Evolutionary conservation across 371 early-diverging fungal genomes (phyloP).

Genomic region (Mucor indicus): DNA sequence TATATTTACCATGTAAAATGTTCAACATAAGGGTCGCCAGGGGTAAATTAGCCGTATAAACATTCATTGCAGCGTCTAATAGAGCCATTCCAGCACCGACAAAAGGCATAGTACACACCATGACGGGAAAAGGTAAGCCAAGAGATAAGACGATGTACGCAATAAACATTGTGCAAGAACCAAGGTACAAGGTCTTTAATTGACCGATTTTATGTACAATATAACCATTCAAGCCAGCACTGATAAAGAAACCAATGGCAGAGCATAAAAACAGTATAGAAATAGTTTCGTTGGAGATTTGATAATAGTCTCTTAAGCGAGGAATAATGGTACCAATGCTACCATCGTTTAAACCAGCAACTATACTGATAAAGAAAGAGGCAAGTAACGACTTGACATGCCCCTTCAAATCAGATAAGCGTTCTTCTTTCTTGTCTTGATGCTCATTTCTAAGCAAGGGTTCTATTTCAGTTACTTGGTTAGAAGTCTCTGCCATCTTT

Average conservation of each 20-base stretch:
- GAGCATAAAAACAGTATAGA: slow-evolving; percentile 23
- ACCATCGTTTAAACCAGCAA: slow-evolving; percentile 34
- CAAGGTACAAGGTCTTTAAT: slow-evolving; percentile 19
- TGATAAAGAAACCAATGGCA: slow-evolving; percentile 24
- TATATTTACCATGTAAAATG: slow-evolving; percentile 30
- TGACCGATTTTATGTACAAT: slow-evolving; percentile 27
- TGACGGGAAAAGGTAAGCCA: slow-evolving; percentile 21
- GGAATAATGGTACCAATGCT: slow-evolving; percentile 32
- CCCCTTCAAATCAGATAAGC: slow-evolving; percentile 12
- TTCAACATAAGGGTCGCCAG: slow-evolving; percentile 31
- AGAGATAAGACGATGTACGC: slow-evolving; percentile 14
- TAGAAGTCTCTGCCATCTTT: slow-evolving; percentile 1
- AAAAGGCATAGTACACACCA: slow-evolving; percentile 15
- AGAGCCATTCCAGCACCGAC: slow-evolving; percentile 27
- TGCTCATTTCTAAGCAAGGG: slow-evolving; percentile 9
- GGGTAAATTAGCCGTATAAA: slow-evolving; percentile 27
- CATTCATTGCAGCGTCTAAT: slow-evolving; percentile 32
- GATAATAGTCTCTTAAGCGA: slow-evolving; percentile 20
- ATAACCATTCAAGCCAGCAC: slow-evolving; percentile 25
- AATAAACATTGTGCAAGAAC: slow-evolving; percentile 7
- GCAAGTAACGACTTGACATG: slow-evolving; percentile 10
- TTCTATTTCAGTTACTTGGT: neutral
- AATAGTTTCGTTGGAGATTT: slow-evolving; percentile 23
- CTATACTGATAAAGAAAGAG: slow-evolving; percentile 19
- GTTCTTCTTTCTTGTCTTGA: slow-evolving; percentile 13